Evolutionary conservation across 495 filamentous ascomycete genomes (phyloP).

Genomic region (Mycothermus thermophilus): DNA sequence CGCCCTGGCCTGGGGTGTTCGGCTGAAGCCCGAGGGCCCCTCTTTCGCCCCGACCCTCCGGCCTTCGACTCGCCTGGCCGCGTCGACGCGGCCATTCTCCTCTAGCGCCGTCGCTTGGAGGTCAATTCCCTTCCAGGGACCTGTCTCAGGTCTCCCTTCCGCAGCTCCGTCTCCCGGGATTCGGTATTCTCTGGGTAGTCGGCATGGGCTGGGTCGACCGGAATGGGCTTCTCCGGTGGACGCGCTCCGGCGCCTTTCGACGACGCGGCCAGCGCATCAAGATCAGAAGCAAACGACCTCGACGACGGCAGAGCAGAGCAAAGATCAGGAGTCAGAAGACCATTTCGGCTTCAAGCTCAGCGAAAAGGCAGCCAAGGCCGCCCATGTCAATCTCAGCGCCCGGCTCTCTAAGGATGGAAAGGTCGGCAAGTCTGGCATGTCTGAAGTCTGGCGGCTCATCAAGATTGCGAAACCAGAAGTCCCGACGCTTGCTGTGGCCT

Average conservation of each 20-base stretch:
- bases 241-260: slow-evolving; percentile 19
- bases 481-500: slow-evolving; percentile 62
- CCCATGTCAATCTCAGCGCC: slow-evolving; percentile 78
- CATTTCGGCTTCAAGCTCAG: slow-evolving; percentile 23
- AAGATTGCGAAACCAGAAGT: slow-evolving; percentile 78
- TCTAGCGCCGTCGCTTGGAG: neutral
- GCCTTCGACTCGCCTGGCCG: neutral
- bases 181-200: too few relatives aligned
- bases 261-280: slow-evolving; percentile 6
- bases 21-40: too few relatives aligned
- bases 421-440: slow-evolving; percentile 48
- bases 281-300: slow-evolving; percentile 3
- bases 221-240: slow-evolving; percentile 13
- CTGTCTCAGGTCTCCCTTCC: too few relatives aligned
- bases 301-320: neutral
- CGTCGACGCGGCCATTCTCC: slow-evolving; percentile 7
- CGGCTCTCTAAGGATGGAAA: slow-evolving; percentile 70
- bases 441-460: slow-evolving; percentile 75
- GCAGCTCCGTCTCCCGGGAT: too few relatives aligned
- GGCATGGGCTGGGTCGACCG: too few relatives aligned
- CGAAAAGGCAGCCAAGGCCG: slow-evolving; percentile 76
- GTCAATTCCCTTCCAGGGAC: too few relatives aligned
- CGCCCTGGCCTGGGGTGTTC: neutral
- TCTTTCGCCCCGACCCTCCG: neutral
- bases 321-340: slow-evolving; percentile 11